Evolutionary conservation across 2,329 filamentous ascomycete genomes (phyloP), one percentile per base, ranked within the genome.

Genomic region (Talaromyces sp.): DNA sequence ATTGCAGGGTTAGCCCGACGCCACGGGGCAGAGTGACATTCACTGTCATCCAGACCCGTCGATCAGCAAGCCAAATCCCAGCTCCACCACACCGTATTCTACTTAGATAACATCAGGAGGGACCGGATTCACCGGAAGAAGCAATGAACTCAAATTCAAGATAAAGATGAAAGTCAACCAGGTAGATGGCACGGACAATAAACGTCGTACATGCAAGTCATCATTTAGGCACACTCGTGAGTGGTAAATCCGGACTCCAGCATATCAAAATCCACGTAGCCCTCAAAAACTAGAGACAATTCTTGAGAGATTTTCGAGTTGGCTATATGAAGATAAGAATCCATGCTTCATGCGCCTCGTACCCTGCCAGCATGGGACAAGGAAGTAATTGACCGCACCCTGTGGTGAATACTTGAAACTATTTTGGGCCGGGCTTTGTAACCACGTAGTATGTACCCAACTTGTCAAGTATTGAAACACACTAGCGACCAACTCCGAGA

Each of bases 1-100:
- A 41, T 35, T 48, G 51, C 25, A 53, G 51, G 51, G 39, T 55
- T 39, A 55, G 39, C 28, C 39, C n/a, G 52, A 35, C 25, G 52
- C 39, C 52, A 45, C 52, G 8, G 52, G 40, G 13, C 40, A 55
- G 28, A 25, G 52, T 55, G 22, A 28, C 19, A n/a, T n/a, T n/a
- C n/a, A n/a, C n/a, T n/a, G n/a, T n/a, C n/a, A 54, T 39, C 52
- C 17, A n/a, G 11, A 22, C n/a, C 25, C 28, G 52, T 25, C 52
- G 52, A 55, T 55, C 52, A 55, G 22, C 28, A 45, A 25, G 28
- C 39, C 45, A 54, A 31, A 28, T 22, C 3, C 41, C n/a, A 25
- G 8, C 13, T 19, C 39, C 7, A 54, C 22, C 39, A 41, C 36
- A n/a, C 51, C 31, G 17, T 28, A 11, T n/a, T n/a, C n/a, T n/a